Evolutionary conservation across 2,329 filamentous ascomycete species (phyloP), one percentile per base, ranked within the genome.

Genomic region (Metarhizium rileyi): DNA sequence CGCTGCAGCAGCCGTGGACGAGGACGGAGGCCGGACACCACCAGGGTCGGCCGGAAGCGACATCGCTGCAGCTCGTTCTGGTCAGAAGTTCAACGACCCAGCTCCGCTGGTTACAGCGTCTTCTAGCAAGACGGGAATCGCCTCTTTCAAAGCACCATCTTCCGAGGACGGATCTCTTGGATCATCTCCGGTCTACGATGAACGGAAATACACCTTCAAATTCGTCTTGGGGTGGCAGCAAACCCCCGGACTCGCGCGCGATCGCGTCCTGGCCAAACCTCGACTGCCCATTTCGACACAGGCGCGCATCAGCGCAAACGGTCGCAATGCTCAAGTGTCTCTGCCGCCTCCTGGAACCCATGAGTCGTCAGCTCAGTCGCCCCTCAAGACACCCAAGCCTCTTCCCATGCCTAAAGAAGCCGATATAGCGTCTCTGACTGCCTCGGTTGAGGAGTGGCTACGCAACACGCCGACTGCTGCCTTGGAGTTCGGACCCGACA

Each of bases 271-370:
- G 20, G 74, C 74, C 22, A 76, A 81, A 5, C 87, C 87, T 1
- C 75, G 83, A 12, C 74, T 93, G 4, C 87, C 87, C 0, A 73
- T 74, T 3, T 78, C 84, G 0, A 86, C 87, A 0, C 86, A 91
- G 58, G 70, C 76, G 12, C 77, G 80, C 50, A 70, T 90, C 10
- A 71, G 66, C 25, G 64, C 65, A 2, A 65, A 69, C 12, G 40
- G 42, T 20, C 47, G 16, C 10, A 41, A 16, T 3, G 22, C 9
- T n/a, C 44, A 5, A 22, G 28, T 28, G 10, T 53, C 66, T 4
- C n/a, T 20, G 35, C 35, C 35, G 10, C 33, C 33, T 18, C 12
- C 14, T 36, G 5, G 10, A 6, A 5, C 33, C n/a, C n/a, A n/a
- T n/a, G n/a, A n/a, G n/a, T n/a, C n/a, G n/a, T 22, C 47, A 22